A percentile compares a stretch with the other conserved stretches of the same genome.
phyloP scores from a whole-genome alignment of 2,329 filamentous ascomycete genomes.

The Stachybotrys chlorohalonatus region DNA sequence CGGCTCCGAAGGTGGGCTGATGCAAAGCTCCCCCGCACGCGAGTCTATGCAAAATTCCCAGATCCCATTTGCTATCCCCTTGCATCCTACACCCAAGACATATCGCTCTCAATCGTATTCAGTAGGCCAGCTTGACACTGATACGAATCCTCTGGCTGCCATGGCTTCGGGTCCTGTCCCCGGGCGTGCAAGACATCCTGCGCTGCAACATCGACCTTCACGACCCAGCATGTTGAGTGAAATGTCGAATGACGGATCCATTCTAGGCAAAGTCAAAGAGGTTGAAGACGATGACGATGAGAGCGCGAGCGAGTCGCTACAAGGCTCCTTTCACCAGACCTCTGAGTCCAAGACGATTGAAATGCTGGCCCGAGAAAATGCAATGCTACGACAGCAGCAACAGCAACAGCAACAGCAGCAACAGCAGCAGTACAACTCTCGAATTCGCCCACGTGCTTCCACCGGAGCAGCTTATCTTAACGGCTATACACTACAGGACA shows the following conservation, averaged over 20 bases:
- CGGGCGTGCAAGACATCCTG: conserved; percentile 51
- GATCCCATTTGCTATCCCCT: conserved; percentile 78
- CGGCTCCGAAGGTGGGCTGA: conserved; percentile 31
- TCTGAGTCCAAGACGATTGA: conserved; percentile 55
- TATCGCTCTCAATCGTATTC: conserved; percentile 96
- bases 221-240: conserved; percentile 69
- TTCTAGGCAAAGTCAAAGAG: conserved; percentile 61
- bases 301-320: conserved; percentile 39
- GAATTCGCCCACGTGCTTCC: conserved; percentile 49
- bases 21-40: conserved; percentile 42
- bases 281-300: conserved; percentile 59
- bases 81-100: conserved; percentile 85
- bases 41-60: conserved; percentile 50
- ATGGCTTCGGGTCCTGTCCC: conserved; percentile 39
- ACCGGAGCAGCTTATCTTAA: conserved; percentile 46
- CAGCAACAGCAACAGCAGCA: conserved; percentile 34
- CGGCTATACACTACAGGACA: conserved; percentile 48
- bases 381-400: conserved; percentile 47
- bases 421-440: conserved; percentile 41
- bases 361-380: conserved; percentile 52
- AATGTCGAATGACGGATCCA: conserved; percentile 53
- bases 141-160: conserved; percentile 33
- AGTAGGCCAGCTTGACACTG: conserved; percentile 77
- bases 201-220: conserved; percentile 72
- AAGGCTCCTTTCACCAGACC: conserved; percentile 42